These are phyloP conservation scores for Blastocystis sp. DNA, from an alignment of 352 stramenopile genomes.

Conservation along the genomic window DNA sequence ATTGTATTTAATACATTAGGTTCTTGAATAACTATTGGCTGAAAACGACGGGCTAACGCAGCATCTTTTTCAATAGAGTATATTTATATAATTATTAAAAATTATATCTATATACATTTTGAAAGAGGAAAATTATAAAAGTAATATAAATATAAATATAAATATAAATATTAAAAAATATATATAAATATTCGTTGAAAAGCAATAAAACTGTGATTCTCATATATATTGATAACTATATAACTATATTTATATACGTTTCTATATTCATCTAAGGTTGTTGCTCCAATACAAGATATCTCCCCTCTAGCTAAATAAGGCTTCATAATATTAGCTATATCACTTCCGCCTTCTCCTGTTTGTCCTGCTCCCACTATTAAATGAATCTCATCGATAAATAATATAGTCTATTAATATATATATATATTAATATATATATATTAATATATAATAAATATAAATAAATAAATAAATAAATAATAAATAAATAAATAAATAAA, in stretches of 20 bases:
- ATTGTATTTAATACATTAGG: constrained; percentile 78
- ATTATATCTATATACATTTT: too few species aligned
- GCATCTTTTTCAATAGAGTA: constrained; percentile 88
- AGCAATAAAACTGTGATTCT: too few species aligned
- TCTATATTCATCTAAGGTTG: constrained; percentile 70
- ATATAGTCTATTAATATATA: constrained; percentile 56
- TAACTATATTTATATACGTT: constrained; percentile 39
- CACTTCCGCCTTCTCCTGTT: constrained; percentile 62
- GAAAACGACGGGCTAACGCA: constrained; percentile 77
- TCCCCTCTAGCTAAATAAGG: constrained; percentile 59
- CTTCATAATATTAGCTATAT: constrained; percentile 74
- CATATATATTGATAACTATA: too few species aligned
- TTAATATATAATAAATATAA: too few species aligned
- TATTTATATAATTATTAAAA: too few species aligned
- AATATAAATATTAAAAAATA: neutral
- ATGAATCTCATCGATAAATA: constrained; percentile 85
- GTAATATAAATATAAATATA: neutral
- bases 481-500: too few species aligned
- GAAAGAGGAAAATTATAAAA: too few species aligned
- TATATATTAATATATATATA: too few species aligned
- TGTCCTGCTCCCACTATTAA: constrained; percentile 66
- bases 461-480: too few species aligned
- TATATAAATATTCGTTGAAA: too few species aligned
- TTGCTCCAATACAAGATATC: constrained; percentile 69
- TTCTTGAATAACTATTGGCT: constrained; percentile 80